Evolutionary conservation across 345 rosid species (phyloP).

Genomic region (Lagerstroemia speciosa): DNA sequence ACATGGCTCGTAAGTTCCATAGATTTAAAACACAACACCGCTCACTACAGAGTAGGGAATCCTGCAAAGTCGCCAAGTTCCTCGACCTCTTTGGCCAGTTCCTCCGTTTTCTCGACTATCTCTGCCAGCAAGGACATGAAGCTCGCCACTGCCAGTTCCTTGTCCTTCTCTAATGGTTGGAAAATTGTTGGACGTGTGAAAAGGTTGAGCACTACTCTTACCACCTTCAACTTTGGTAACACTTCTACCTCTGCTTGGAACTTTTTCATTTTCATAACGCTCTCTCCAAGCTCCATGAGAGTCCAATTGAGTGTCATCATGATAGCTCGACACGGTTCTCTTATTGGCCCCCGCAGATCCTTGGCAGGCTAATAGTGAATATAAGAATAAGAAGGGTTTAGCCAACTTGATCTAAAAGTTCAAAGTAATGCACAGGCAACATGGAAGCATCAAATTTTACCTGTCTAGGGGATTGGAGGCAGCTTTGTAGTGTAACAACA

Average conservation of each 20-base stretch:
- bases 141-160: conserved; percentile 36
- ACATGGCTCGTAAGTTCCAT: background rate
- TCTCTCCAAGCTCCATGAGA: conserved; percentile 47
- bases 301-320: conserved; percentile 33
- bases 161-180: conserved; percentile 13
- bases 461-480: conserved; percentile 30
- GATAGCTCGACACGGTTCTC: conserved; percentile 32
- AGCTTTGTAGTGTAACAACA: conserved; percentile 31
- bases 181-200: conserved; percentile 12
- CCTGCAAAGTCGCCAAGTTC: conserved; percentile 44
- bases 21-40: background rate
- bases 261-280: conserved; percentile 39
- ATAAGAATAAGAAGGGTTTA: background rate
- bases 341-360: conserved; percentile 18
- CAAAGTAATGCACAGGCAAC: background rate
- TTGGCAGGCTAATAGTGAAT: conserved; percentile 14
- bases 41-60: conserved; percentile 17
- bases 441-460: conserved; percentile 11
- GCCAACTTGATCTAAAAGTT: background rate
- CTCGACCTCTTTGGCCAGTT: conserved; percentile 40
- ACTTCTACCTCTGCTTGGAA: conserved; percentile 21
- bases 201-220: conserved; percentile 27
- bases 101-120: conserved; percentile 47
- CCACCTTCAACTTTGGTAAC: conserved; percentile 35
- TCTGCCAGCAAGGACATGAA: conserved; percentile 32